These are phyloP conservation scores for Debaryomycetaceae sp. DNA, from an alignment of 1,139 yeast species.

Conservation along the genomic window DNA sequence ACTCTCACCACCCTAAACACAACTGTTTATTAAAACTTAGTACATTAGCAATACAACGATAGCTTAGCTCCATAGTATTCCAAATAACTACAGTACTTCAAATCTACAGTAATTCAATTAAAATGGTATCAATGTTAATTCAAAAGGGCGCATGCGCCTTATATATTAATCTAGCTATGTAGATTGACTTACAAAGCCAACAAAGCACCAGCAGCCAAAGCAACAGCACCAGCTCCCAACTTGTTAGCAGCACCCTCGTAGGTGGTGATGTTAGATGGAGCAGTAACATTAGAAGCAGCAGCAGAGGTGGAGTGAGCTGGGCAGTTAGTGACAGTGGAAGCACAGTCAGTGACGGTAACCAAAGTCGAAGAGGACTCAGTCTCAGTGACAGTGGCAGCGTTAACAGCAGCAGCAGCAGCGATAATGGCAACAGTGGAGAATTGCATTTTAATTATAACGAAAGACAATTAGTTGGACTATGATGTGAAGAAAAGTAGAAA, in stretches of 20 bases:
- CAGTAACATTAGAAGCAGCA: constrained; percentile 14
- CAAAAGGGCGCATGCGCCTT: background rate
- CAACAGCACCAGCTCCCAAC: constrained; percentile 47
- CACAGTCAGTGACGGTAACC: constrained; percentile 46
- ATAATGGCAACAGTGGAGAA: constrained; percentile 46
- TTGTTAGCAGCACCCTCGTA: constrained; percentile 37
- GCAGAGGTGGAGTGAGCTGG: constrained; percentile 28
- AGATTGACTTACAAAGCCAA: constrained; percentile 42
- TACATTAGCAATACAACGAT: too few species aligned
- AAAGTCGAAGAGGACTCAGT: constrained; percentile 27
- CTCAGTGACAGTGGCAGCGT: constrained; percentile 33
- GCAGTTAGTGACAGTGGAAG: constrained; percentile 35
- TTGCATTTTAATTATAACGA: constrained; percentile 35
- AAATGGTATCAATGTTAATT: background rate
- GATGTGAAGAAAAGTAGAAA: constrained; percentile 8
- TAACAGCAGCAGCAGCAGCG: constrained; percentile 38
- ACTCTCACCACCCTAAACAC: background rate
- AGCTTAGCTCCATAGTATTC: too few species aligned
- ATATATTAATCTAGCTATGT: constrained; percentile 1
- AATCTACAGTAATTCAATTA: background rate
- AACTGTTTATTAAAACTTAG: too few species aligned
- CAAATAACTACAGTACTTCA: too few species aligned
- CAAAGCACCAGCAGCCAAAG: constrained; percentile 52
- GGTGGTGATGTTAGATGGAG: constrained; percentile 25
- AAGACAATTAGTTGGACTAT: constrained; percentile 26